These are phyloP conservation scores for Petunia axillaris DNA, from an alignment of 257 asterid species.

Conservation along the genomic window DNA sequence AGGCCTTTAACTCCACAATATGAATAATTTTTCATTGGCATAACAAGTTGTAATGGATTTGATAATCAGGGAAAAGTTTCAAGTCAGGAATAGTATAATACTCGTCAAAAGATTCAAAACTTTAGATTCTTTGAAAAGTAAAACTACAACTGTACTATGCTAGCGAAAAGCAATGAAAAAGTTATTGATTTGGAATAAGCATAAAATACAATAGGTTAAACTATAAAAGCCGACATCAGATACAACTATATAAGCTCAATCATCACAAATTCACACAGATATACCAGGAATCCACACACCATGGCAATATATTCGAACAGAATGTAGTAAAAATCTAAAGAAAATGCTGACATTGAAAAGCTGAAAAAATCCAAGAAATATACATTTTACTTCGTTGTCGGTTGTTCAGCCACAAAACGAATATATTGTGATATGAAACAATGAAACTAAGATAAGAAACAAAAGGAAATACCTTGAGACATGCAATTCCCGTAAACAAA, in stretches of 20 bases:
- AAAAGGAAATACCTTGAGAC: conserved; percentile 54
- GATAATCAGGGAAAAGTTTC: not conserved
- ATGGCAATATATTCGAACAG: not conserved
- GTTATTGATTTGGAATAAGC: not conserved
- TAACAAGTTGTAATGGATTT: not conserved
- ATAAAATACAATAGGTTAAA: not conserved
- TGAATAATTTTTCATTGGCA: conserved; percentile 1
- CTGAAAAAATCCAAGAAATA: not conserved
- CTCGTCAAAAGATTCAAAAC: not conserved
- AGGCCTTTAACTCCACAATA: not conserved
- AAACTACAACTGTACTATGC: not conserved
- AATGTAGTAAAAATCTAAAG: not conserved
- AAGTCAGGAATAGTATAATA: conserved; percentile 20
- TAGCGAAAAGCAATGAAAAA: not conserved
- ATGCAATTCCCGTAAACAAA: conserved; percentile 40
- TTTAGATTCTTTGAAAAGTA: not conserved
- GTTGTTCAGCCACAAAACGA: not conserved
- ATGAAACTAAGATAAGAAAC: not conserved
- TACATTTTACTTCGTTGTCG: no score
- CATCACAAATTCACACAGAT: not conserved
- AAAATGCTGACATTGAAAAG: not conserved
- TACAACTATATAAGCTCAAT: not conserved
- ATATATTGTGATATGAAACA: not conserved
- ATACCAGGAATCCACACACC: not conserved
- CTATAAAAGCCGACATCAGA: not conserved